phyloP scores from a whole-genome alignment of 495 filamentous ascomycete genomes.

The Penicillium subrubescens region DNA sequence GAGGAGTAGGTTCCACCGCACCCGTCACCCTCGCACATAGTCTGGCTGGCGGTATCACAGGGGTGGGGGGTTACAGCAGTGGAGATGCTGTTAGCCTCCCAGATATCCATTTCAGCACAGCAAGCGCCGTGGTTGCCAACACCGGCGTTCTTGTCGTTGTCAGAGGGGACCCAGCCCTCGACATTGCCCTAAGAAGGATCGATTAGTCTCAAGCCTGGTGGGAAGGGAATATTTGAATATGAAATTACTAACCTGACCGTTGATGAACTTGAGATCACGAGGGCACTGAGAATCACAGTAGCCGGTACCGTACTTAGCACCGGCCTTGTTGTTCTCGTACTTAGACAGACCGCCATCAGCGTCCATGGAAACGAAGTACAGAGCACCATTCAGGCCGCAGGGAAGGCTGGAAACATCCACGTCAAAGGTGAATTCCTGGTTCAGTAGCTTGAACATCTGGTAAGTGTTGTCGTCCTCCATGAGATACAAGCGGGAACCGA shows the following conservation, averaged over 20 bases:
- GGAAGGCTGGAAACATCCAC: slow-evolving; percentile 65
- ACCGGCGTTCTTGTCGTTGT: slow-evolving; percentile 61
- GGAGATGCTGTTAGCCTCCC: slow-evolving; percentile 66
- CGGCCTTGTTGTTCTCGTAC: slow-evolving; percentile 61
- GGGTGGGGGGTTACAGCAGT: slow-evolving; percentile 64
- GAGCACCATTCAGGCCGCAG: slow-evolving; percentile 71
- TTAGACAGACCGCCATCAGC: slow-evolving; percentile 57
- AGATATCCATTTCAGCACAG: slow-evolving; percentile 76
- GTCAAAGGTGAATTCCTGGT: slow-evolving; percentile 68
- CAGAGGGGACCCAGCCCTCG: slow-evolving; percentile 61
- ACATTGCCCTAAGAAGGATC: slow-evolving; percentile 53
- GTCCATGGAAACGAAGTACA: slow-evolving; percentile 71
- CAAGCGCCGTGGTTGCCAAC: slow-evolving; percentile 63
- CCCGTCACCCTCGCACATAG: slow-evolving; percentile 56
- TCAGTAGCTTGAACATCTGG: slow-evolving; percentile 59
- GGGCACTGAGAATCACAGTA: slow-evolving; percentile 79
- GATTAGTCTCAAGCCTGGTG: slow-evolving; percentile 21
- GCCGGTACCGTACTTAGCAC: slow-evolving; percentile 70
- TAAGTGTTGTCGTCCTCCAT: slow-evolving; percentile 58
- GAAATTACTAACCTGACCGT: slow-evolving; percentile 47
- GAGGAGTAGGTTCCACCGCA: slow-evolving; percentile 54
- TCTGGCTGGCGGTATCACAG: slow-evolving; percentile 57
- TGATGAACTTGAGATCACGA: slow-evolving; percentile 66
- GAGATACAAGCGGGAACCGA: slow-evolving; percentile 63
- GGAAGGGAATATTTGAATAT: not conserved